These are phyloP conservation scores for Aspergillus incahuasiensis DNA, from an alignment of 495 filamentous ascomycete genomes.

Conservation along the genomic window DNA sequence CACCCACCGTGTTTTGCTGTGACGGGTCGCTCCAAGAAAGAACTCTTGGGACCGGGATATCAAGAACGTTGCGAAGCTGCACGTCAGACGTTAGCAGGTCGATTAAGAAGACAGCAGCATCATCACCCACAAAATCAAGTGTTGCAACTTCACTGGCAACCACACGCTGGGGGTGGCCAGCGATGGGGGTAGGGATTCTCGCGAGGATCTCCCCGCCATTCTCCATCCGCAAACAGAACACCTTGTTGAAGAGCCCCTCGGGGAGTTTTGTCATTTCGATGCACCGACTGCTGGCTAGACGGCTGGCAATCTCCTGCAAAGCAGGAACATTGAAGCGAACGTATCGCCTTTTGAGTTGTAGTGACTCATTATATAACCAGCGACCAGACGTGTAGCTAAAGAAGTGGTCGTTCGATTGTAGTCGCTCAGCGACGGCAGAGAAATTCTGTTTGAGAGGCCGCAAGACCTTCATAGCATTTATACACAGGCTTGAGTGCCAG, in stretches of 20 bases:
- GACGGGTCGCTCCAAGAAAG: slow-evolving; percentile 9
- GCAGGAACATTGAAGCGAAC: slow-evolving; percentile 1
- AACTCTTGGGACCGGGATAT: slow-evolving; percentile 14
- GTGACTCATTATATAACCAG: slow-evolving; percentile 3
- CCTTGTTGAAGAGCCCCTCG: slow-evolving; percentile 37
- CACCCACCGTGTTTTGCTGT: slow-evolving; percentile 22
- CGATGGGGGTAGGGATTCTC: slow-evolving; percentile 30
- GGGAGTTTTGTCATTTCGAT: slow-evolving; percentile 13
- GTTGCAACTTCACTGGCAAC: slow-evolving; percentile 39
- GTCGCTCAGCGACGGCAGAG: too few relatives aligned
- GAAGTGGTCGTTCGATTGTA: background rate
- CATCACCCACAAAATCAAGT: slow-evolving; percentile 26
- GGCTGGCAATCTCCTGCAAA: background rate
- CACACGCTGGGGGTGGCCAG: slow-evolving; percentile 23
- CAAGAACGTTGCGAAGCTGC: slow-evolving; percentile 12
- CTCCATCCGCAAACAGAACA: slow-evolving; percentile 20
- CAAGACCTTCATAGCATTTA: too few relatives aligned
- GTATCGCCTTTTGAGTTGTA: slow-evolving; percentile 5
- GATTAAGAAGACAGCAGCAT: background rate
- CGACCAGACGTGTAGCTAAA: slow-evolving; percentile 7
- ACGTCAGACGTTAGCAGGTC: background rate
- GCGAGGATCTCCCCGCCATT: slow-evolving; percentile 15
- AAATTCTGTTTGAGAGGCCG: too few relatives aligned
- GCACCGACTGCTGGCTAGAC: background rate
- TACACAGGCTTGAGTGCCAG: too few relatives aligned